phyloP scores from a whole-genome alignment of 2,329 filamentous ascomycete species.

The Aspergillus neotritici region DNA sequence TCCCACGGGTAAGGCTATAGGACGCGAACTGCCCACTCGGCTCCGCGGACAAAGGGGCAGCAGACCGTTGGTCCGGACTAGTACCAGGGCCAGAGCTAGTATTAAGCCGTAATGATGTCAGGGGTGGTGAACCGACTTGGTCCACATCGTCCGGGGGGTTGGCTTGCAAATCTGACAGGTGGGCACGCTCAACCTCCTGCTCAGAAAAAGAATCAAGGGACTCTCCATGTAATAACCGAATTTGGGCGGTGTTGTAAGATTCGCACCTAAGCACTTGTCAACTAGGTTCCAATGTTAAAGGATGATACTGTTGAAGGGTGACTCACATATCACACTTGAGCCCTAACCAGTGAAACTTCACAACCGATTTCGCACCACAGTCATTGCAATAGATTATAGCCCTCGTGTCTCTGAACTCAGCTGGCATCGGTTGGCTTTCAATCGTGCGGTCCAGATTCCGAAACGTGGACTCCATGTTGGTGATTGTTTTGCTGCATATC shows the following conservation, averaged over 20 bases:
- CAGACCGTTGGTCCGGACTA: constrained; percentile 15
- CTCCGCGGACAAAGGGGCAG: constrained; percentile 16
- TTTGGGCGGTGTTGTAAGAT: constrained; percentile 44
- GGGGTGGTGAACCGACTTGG: constrained; percentile 15
- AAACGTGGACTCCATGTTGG: constrained; percentile 96
- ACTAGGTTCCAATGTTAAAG: constrained; percentile 3
- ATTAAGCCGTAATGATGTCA: constrained; percentile 27
- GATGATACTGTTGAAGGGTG: background rate
- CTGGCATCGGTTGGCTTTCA: constrained; percentile 83
- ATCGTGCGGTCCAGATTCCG: constrained; percentile 85
- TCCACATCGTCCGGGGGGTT: constrained; percentile 24
- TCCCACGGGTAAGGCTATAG: constrained; percentile 34
- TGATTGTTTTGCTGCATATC: constrained; percentile 91
- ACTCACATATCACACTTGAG: constrained; percentile 67
- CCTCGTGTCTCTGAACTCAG: constrained; percentile 70
- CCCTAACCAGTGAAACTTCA: constrained; percentile 90
- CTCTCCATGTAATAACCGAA: constrained; percentile 35
- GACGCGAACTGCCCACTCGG: constrained; percentile 24
- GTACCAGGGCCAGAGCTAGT: constrained; percentile 20
- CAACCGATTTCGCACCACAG: constrained; percentile 79
- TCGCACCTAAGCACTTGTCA: constrained; percentile 33
- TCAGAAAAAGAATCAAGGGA: constrained; percentile 19
- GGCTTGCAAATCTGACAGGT: constrained; percentile 12
- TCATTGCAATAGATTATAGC: constrained; percentile 91
- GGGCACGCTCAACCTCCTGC: constrained; percentile 19